Base-by-base conservation (phyloP, 441 rosid species). In the Croton setiger region DNA sequence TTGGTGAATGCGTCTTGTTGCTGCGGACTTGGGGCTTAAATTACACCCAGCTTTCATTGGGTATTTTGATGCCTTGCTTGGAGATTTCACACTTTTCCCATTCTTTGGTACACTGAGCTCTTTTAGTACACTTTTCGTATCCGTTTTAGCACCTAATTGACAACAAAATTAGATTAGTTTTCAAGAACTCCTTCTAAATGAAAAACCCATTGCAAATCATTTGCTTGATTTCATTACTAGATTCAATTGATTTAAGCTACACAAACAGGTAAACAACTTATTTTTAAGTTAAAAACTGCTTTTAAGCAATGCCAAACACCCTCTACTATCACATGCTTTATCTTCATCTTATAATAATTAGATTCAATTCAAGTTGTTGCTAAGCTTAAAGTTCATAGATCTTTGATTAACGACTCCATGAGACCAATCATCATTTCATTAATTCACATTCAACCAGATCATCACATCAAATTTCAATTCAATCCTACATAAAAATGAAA, bases 11-110 rank as follows among this genome's bases (percentile, higher is more conserved):
- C 71, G 69, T n/a, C 69, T 66, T 2, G 70, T 68, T 12, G 71
- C 33, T 41, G 55, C 52, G 41, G 55, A 56, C 51, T 75, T 74
- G 0, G 66, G 58, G 51, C 58, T 45, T 21, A 18, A 71, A 8
- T 15, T 51, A 62, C 59, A 60, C 10, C 73, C 76, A 17, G 76
- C 58, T 69, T 73, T 82, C 75, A 64, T 70, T 3, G 33, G 54
- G 61, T 57, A 72, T 76, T 71, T 78, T 0, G 67, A 14, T 35
- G 68, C 31, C 39, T 61, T 55, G 21, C 35, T 41, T 0, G 70
- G 57, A 21, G 79, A 60, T 47, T 71, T 69, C 4, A 72, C 60
- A 7, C 63, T 49, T 20, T 45, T 71, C 7, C 70, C 55, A 20
- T 73, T 53, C 18, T 74, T 74, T 15, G 72, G 70, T 18, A 59